Evolutionary conservation across 805 yeast species (phyloP), one percentile per base, ranked within the genome.

Genomic region (Suhomyces canberraensis): DNA sequence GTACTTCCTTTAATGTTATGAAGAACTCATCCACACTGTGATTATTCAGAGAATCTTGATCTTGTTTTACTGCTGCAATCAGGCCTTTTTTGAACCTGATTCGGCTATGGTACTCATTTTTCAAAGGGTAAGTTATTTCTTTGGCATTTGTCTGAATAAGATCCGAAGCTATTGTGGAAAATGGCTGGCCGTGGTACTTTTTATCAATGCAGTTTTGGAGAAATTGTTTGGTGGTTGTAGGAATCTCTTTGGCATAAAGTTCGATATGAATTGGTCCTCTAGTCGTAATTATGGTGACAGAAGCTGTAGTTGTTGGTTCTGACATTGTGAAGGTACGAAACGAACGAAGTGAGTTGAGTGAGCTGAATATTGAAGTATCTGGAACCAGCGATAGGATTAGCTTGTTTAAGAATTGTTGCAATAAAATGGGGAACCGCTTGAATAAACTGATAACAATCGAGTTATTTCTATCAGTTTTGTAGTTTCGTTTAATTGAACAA

Each of bases 181-280:
- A 77, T 25, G 45, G 43, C 36, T 63, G 51, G 11, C 67, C 71
- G 32, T 56, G 55, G 48, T 68, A 79, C 26, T 47, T 50, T 8
- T 71, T 69, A 39, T 71, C 58, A 11, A 66, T 28, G 44, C 83
- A 74, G 25, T 62, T 64, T 34, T 66, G 63, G n/a, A 84, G 50
- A 46, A 84, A 81, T 25, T 51, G 48, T 24, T 68, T 50, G 20
- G 73, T 50, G 1, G 78, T 68, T 0, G 45, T 42, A 0, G 89
- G 88, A 3, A 74, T 56, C 51, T 84, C 87, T 46, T 76, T 76
- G 9, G 89, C 85, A 79, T 83, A 84, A 5, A 84, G 53, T 39
- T 79, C 89, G 1, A 83, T 55, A 17, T 70, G 76, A 0, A 84
- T 56, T 3, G 64, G 58, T 0, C 91, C 91, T 37, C 76, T 78